Conservation (phyloP, 2,329 filamentous ascomycete species). For the Phaeosphaeria sp. region DNA sequence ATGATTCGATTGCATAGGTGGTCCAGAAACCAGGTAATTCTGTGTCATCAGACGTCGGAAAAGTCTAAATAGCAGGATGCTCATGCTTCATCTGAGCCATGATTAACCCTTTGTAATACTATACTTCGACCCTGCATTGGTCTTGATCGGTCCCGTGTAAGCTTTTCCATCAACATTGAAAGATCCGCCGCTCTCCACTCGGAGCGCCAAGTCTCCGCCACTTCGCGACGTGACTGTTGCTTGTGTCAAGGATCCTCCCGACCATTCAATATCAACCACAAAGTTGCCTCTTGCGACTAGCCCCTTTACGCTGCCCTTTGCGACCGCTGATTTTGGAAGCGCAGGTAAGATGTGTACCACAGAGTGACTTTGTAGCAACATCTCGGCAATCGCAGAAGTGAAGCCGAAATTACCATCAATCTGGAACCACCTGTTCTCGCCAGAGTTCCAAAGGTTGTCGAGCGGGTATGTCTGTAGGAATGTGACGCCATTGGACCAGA, state of each 20-base stretch:
- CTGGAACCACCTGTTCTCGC: conserved; percentile 47
- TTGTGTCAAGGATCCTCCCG: conserved; percentile 6
- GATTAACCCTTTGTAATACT: background rate
- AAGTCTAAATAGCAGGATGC: too few relatives aligned
- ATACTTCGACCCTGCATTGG: background rate
- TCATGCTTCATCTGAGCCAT: background rate
- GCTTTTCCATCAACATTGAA: conserved; percentile 2
- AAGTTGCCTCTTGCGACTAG: conserved; percentile 22
- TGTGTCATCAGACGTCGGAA: too few relatives aligned
- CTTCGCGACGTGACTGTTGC: conserved; percentile 10
- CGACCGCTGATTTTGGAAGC: conserved; percentile 13
- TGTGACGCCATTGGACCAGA: conserved; percentile 32
- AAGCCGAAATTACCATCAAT: conserved; percentile 61
- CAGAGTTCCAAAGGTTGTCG: conserved; percentile 14
- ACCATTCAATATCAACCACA: conserved; percentile 25
- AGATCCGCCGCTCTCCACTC: conserved; percentile 14
- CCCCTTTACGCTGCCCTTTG: conserved; percentile 18
- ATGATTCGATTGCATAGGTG: too few relatives aligned
- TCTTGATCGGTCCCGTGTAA: conserved; percentile 2
- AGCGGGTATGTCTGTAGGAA: conserved; percentile 15
- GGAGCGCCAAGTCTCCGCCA: conserved; percentile 22
- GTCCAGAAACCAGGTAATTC: too few relatives aligned
- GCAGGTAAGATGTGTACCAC: conserved; percentile 20
- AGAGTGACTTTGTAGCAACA: conserved; percentile 49
- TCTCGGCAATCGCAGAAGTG: conserved; percentile 56